Percentiles rank a stretch among this genome's conserved stretches.
Conservation (phyloP, 768 basidiomycete species). For the Macrolepiota dolichaula region DNA sequence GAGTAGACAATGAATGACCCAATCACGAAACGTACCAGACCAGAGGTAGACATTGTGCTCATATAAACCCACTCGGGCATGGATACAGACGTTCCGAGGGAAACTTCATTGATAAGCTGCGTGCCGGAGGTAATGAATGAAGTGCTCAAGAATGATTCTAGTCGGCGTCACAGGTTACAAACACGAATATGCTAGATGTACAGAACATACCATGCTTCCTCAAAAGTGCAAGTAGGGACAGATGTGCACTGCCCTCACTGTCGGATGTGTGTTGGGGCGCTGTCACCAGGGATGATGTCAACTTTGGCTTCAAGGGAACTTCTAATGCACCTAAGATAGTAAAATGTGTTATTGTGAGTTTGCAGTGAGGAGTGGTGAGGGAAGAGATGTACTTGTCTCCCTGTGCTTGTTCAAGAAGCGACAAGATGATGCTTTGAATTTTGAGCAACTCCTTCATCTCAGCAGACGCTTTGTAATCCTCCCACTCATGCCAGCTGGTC, state of each 20-base stretch:
- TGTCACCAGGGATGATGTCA: constrained; percentile 48
- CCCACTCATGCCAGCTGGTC: constrained; percentile 47
- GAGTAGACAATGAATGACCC: not conserved
- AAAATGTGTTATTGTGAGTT: not conserved
- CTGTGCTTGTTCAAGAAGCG: constrained; percentile 74
- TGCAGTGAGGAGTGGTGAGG: not conserved
- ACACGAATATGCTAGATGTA: not conserved
- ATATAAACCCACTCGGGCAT: constrained; percentile 50
- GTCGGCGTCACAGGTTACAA: not conserved
- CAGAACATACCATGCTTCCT: not conserved
- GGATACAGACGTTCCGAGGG: constrained; percentile 30
- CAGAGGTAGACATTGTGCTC: constrained; percentile 37
- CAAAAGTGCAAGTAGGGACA: not conserved
- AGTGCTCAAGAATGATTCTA: constrained; percentile 63
- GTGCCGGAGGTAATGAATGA: constrained; percentile 83
- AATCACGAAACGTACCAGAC: constrained; percentile 34
- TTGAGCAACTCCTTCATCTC: constrained; percentile 65
- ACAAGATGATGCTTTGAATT: constrained; percentile 59
- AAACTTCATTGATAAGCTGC: constrained; percentile 43
- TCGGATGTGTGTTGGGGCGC: constrained; percentile 18
- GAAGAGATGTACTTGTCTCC: constrained; percentile 56
- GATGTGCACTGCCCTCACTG: too few relatives aligned
- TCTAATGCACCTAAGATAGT: constrained; percentile 53
- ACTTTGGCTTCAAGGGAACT: constrained; percentile 79
- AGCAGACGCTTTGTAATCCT: constrained; percentile 47